Base-by-base conservation (phyloP, 2,329 filamentous ascomycete species). In the Alternaria postmessia region DNA sequence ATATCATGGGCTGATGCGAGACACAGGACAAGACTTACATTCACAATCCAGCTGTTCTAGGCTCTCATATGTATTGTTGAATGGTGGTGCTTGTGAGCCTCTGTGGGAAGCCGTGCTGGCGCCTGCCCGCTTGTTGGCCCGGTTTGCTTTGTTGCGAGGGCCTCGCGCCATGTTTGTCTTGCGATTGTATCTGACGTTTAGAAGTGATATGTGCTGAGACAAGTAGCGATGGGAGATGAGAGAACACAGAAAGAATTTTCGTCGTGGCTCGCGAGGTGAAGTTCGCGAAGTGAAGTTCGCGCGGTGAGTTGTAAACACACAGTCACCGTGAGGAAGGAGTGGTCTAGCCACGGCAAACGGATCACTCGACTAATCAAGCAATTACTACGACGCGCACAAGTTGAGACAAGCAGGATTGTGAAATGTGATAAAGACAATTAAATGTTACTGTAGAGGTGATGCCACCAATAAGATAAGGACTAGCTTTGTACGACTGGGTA, bases 111-210 rank as follows among this genome's bases (percentile, higher is more conserved):
- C 58, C 7, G 53, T 42, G 54, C 49, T 55, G 39, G 32, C 57
- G 11, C 20, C 22, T 38, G 48, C 59, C 39, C 18, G 47, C n/a
- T 59, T 57, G 20, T 52, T 52, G 32, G 48, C n/a, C 18, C 30
- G 48, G 14, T 61, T 46, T 51, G 57, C 18, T 5, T 11, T 59
- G 41, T n/a, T 44, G 16, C 46, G 57, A 22, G 18, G 12, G 39
- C 54, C 32, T 48, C 34, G 63, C 4, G 26, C 54, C 68, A 71
- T 69, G 42, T 20, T 68, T 58, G 53, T 3, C 22, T 32, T 24
- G 14, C 28, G 36, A 16, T 41, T 34, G 39, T 52, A 5, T 14
- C 36, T 57, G 1, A 30, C 8, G 39, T 24, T 30, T 12, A 8
- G 51, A 42, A 7, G 7, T 11, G 6, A 14, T 42, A 32, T 11